Percentiles rank a stretch among this genome's conserved stretches.
These are phyloP conservation scores for Petrea volubilis DNA, from an alignment of 257 asterid species.

Conservation along the genomic window DNA sequence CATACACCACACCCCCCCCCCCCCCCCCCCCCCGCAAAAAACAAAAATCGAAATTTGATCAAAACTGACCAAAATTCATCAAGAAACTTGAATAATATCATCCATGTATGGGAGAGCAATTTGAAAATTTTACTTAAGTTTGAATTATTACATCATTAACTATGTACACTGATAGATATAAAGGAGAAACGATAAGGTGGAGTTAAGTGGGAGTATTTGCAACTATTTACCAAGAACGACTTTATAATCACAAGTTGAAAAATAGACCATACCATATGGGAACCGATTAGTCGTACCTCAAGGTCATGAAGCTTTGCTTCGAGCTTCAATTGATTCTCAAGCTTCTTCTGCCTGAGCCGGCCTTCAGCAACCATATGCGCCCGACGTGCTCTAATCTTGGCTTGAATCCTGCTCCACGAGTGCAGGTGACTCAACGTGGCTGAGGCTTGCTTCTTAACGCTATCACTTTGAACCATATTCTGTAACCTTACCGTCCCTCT, in stretches of 20 bases:
- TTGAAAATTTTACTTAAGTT: too few species aligned
- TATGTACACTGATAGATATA: too few species aligned
- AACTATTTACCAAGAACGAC: neutral
- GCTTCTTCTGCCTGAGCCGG: conserved; percentile 71
- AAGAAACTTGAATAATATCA: too few species aligned
- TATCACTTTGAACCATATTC: conserved; percentile 49
- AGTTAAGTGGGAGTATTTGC: too few species aligned
- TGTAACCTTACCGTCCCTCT: conserved; percentile 64
- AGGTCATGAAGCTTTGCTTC: conserved; percentile 85
- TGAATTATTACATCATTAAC: too few species aligned
- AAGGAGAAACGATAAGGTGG: too few species aligned
- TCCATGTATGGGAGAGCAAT: too few species aligned
- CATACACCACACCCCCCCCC: too few species aligned
- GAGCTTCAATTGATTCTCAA: conserved; percentile 78
- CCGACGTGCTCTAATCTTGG: conserved; percentile 70
- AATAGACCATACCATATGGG: neutral
- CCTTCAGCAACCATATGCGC: conserved; percentile 77
- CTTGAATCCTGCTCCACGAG: conserved; percentile 76
- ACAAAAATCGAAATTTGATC: too few species aligned
- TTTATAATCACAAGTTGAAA: neutral
- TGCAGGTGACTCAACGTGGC: conserved; percentile 61
- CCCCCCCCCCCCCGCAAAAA: too few species aligned
- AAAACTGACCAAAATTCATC: too few species aligned
- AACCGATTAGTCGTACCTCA: conserved; percentile 50
- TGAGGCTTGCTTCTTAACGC: conserved; percentile 75